Evolutionary conservation across 2,329 filamentous ascomycete genomes (phyloP).

Genomic region (Colletotrichum musicola): DNA sequence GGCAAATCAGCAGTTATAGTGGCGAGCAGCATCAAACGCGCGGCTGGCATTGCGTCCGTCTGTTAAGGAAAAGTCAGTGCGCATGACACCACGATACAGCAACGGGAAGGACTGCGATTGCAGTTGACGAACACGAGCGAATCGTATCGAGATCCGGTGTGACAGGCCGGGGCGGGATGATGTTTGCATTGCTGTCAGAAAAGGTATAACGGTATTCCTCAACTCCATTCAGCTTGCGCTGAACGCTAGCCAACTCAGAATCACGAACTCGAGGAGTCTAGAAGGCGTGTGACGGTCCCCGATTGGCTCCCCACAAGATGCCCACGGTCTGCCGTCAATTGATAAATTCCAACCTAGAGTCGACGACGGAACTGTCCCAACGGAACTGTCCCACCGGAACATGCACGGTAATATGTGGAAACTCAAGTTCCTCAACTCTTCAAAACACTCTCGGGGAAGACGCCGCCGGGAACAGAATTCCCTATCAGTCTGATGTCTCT

Average conservation of each 20-base stretch:
- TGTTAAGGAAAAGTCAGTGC: conserved; percentile 8
- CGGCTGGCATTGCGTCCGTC: neutral
- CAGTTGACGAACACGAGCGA: neutral
- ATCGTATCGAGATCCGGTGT: conserved; percentile 1
- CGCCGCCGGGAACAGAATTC: neutral
- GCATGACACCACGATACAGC: conserved; percentile 6
- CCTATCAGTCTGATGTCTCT: neutral
- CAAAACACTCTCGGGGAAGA: neutral
- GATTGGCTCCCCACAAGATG: too few species aligned
- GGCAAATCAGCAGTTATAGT: neutral
- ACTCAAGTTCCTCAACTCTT: neutral
- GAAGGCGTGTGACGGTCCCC: too few species aligned
- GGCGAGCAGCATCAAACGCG: neutral
- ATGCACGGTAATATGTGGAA: neutral
- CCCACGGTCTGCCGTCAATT: too few species aligned
- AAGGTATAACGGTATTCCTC: too few species aligned
- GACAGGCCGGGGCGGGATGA: too few species aligned
- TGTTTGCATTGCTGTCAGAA: too few species aligned
- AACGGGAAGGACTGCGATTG: neutral
- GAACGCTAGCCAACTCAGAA: too few species aligned
- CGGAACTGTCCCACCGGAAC: too few species aligned
- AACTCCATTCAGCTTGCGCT: too few species aligned
- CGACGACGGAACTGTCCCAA: too few species aligned
- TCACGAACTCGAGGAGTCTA: too few species aligned
- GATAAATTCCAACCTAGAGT: too few species aligned